Percentiles rank a stretch among this genome's conserved stretches.
These are phyloP conservation scores for Suillus plorans DNA, from an alignment of 768 basidiomycete species.

Conservation along the genomic window DNA sequence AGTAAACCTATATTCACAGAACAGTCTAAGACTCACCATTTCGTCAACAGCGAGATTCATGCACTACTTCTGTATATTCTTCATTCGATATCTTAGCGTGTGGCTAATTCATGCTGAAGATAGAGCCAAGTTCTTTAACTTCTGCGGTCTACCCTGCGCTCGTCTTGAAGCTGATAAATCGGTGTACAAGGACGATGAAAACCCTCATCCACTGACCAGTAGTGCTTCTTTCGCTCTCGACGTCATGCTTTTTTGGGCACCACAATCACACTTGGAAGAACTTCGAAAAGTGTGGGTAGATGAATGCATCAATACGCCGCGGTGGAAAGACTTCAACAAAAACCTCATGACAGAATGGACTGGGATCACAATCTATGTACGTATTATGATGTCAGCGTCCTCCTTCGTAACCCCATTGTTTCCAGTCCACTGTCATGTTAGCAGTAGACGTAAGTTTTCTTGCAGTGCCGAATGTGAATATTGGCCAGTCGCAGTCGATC, in stretches of 20 bases:
- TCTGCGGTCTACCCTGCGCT: slow-evolving; percentile 3
- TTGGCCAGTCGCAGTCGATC: slow-evolving; percentile 13
- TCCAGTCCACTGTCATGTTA: slow-evolving; percentile 13
- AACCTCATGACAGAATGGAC: slow-evolving; percentile 48
- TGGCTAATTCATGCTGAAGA: background rate
- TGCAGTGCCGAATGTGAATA: slow-evolving; percentile 26
- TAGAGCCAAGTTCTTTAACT: slow-evolving; percentile 9
- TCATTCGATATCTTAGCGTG: background rate
- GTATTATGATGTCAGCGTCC: slow-evolving; percentile 11
- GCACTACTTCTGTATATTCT: slow-evolving; percentile 2
- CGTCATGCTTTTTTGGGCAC: slow-evolving; percentile 42
- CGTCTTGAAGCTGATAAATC: slow-evolving; percentile 8
- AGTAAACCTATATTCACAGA: background rate
- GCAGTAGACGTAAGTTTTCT: slow-evolving; percentile 12
- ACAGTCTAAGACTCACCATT: background rate
- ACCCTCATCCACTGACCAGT: background rate
- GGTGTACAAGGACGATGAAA: background rate
- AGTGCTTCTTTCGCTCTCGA: slow-evolving; percentile 3
- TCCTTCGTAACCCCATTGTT: background rate
- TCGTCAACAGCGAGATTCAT: background rate
- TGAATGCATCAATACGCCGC: slow-evolving; percentile 33
- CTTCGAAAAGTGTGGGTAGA: slow-evolving; percentile 48
- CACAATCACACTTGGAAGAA: slow-evolving; percentile 40
- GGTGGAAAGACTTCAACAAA: slow-evolving; percentile 41
- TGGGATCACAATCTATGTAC: slow-evolving; percentile 47